Evolutionary conservation across 129 eudicot genomes (phyloP), one percentile per base, ranked within the genome.

Genomic region (Calendula officinalis): DNA sequence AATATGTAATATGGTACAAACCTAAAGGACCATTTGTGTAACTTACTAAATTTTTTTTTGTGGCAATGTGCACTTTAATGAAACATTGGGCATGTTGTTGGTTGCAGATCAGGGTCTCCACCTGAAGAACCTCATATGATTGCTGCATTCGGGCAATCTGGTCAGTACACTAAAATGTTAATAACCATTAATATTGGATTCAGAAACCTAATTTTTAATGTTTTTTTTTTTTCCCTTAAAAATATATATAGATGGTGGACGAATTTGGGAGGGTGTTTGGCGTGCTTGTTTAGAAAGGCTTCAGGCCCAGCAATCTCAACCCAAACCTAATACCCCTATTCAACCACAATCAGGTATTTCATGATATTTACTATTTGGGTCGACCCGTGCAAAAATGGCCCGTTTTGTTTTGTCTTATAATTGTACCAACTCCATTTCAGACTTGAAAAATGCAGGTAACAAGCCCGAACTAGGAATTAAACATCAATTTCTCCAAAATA

Each of bases 81-180:
- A 61, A 54, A 54, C 16, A 14, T 39, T 61, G 62, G 35, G 22
- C 12, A 43, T 63, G 58, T 62, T 71, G 39, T 72, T 72, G 72
- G 57, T 63, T 74, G 82, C 91, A 92, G 96, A 76, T 95, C 90
- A 77, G 91, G 96, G 70, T 64, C 86, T 48, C 80, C 88, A 40
- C 96, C 98, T 70, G 96, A 92, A 50, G 98, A 88, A 71, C 77
- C 91, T 62, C 83, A 83, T 70, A 92, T 92, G 98, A 62, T 85
- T 73, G 85, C 98, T 52, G 98, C 98, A 52, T 91, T 91, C 82
- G 96, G 96, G 62, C 75, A 78, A 62, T 83, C 84, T 58, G 95
- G 91, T 90, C 66, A 69, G 84, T 89, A 4, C 56, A 66, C 38
- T 62, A 32, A 38, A 47, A 34, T 15, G 10, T 44, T 47, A 71